A percentile compares a stretch with the other conserved stretches of the same genome.
Conservation (phyloP, 169 alveolate genomes). For the Eimeria sp. region DNA sequence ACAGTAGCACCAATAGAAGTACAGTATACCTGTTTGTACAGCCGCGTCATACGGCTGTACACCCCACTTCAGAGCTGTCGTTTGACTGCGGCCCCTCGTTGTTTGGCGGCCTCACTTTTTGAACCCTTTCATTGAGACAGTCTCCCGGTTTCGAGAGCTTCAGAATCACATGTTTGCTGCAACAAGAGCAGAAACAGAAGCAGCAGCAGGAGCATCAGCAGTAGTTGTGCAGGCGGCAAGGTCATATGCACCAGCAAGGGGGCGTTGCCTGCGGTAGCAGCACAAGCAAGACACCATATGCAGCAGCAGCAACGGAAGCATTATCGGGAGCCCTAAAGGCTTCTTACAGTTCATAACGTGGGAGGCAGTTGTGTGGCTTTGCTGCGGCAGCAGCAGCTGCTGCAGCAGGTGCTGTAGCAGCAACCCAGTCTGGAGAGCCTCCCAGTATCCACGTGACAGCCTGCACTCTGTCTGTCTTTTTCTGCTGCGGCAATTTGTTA, state of each 20-base stretch:
- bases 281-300: background rate
- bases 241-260: background rate
- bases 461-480: background rate
- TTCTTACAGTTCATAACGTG: background rate
- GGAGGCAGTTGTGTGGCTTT: background rate
- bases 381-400: background rate
- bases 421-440: background rate
- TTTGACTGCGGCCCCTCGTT: background rate
- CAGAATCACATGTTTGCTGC: background rate
- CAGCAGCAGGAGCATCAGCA: background rate
- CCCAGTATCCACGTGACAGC: background rate
- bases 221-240: background rate
- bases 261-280: background rate
- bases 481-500: background rate
- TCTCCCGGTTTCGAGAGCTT: background rate
- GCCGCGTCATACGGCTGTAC: background rate
- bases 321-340: background rate
- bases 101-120: background rate
- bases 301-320: background rate
- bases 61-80: background rate
- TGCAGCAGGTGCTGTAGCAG: background rate
- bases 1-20: background rate
- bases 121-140: background rate
- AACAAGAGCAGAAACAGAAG: background rate
- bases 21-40: background rate